A percentile compares a stretch with the other conserved stretches of the same genome.
phyloP scores from a whole-genome alignment of 2,329 filamentous ascomycete genomes.

The Colletotrichum sp. region DNA sequence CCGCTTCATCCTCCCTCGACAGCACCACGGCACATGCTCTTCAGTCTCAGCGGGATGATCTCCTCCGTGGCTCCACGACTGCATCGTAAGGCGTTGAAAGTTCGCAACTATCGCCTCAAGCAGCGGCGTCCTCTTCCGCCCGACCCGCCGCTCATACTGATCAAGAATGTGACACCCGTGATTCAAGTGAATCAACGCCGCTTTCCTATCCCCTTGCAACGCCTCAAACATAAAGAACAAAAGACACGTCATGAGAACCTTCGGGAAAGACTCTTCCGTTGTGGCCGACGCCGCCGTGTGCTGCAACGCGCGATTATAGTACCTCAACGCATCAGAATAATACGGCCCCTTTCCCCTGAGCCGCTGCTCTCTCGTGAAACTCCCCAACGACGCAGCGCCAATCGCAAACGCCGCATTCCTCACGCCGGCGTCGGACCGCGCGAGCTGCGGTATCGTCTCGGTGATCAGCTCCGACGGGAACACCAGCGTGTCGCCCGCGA shows the following conservation, averaged over 20 bases:
- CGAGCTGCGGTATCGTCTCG: conserved; percentile 22
- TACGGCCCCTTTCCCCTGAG: not conserved
- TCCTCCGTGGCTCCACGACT: conserved; percentile 15
- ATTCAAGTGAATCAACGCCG: conserved; percentile 42
- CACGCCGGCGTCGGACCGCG: conserved; percentile 26
- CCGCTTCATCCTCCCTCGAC: not conserved
- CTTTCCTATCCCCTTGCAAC: conserved; percentile 42
- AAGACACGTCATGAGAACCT: conserved; percentile 38
- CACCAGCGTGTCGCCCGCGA: not conserved
- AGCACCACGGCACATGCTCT: conserved; percentile 5
- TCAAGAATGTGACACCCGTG: conserved; percentile 29
- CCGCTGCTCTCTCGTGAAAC: not conserved
- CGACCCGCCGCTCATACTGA: not conserved
- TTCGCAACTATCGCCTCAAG: not conserved
- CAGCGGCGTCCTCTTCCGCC: not conserved
- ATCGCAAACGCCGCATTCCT: conserved; percentile 45
- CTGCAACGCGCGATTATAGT: conserved; percentile 7
- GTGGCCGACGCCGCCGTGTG: not conserved
- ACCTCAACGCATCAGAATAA: not conserved
- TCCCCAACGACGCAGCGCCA: conserved; percentile 29
- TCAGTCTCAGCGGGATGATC: not conserved
- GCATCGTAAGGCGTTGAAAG: conserved; percentile 12
- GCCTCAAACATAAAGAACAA: conserved; percentile 47
- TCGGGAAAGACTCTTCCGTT: not conserved
- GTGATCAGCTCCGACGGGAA: conserved; percentile 15